Conservation (phyloP, 2,329 filamentous ascomycete genomes). For the Aspergillus japonicus region DNA sequence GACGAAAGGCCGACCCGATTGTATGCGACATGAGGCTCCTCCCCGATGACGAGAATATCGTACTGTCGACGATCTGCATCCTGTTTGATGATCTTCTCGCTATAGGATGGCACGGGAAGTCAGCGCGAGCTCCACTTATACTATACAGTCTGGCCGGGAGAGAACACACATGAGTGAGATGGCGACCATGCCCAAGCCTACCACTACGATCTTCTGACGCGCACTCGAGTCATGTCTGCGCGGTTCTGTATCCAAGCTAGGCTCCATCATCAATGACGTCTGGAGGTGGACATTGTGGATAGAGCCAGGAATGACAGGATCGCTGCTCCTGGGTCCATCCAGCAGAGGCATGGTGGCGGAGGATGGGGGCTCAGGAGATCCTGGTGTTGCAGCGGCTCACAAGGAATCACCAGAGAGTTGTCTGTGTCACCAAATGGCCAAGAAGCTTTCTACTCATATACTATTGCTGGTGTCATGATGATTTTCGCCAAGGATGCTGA, state of each 20-base stretch:
- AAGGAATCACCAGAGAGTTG: neutral
- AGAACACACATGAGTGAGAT: conserved; percentile 79
- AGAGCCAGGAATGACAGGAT: conserved; percentile 25
- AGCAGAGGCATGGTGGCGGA: conserved; percentile 30
- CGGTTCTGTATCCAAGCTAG: conserved; percentile 2
- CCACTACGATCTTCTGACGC: conserved; percentile 70
- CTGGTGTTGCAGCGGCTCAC: neutral
- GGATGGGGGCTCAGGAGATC: neutral
- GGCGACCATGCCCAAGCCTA: conserved; percentile 89
- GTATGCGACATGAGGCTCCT: conserved; percentile 84
- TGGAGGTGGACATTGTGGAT: conserved; percentile 12
- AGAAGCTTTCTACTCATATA: neutral
- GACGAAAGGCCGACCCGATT: conserved; percentile 86
- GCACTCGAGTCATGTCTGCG: conserved; percentile 13
- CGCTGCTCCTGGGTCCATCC: conserved; percentile 26
- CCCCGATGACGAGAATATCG: conserved; percentile 79
- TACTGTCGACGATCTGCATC: conserved; percentile 74
- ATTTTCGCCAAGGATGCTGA: conserved; percentile 5
- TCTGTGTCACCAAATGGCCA: conserved; percentile 1
- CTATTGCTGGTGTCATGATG: neutral
- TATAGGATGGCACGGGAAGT: conserved; percentile 35
- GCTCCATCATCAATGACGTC: conserved; percentile 5
- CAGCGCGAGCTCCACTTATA: neutral
- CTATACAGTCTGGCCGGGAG: neutral
- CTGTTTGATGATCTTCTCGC: conserved; percentile 84